phyloP scores from a whole-genome alignment of 805 yeast genomes.

The Nakazawaea wickerhamii region DNA sequence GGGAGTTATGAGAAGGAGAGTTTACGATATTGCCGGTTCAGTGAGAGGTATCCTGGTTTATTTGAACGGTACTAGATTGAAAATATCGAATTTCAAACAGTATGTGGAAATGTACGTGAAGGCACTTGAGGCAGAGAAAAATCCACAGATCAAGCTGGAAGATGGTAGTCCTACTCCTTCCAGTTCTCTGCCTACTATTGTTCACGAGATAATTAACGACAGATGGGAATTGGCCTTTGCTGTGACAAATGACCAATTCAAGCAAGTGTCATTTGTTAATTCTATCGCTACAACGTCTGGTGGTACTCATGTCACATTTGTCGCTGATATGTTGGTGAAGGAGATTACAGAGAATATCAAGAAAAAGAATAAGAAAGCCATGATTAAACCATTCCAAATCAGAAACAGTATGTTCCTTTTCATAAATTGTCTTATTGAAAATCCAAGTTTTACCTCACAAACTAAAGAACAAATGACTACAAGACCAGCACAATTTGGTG shows the following conservation, averaged over 20 bases:
- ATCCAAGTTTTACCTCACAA: constrained; percentile 96
- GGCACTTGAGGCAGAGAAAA: constrained; percentile 55
- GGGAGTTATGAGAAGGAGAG: constrained; percentile 87
- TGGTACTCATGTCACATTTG: constrained; percentile 88
- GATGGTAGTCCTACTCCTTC: constrained; percentile 14
- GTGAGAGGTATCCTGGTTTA: constrained; percentile 75
- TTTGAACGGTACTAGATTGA: constrained; percentile 68
- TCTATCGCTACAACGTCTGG: constrained; percentile 97
- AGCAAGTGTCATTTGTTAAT: constrained; percentile 94
- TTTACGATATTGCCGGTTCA: constrained; percentile 92
- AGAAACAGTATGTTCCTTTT: constrained; percentile 86
- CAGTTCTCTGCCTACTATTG: constrained; percentile 49
- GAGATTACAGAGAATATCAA: constrained; percentile 71
- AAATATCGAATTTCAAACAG: constrained; percentile 69
- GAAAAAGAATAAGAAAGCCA: constrained; percentile 57
- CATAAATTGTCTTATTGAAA: constrained; percentile 87
- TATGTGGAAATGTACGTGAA: constrained; percentile 87
- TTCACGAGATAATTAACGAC: constrained; percentile 75
- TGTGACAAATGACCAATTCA: constrained; percentile 79
- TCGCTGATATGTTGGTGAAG: constrained; percentile 77
- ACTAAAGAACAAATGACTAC: constrained; percentile 95
- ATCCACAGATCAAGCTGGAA: constrained; percentile 12
- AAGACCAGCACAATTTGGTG: constrained; percentile 83
- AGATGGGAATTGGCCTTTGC: constrained; percentile 98
- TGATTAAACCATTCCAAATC: constrained; percentile 83